phyloP scores from a whole-genome alignment of 371 early-diverging fungal genomes.

The Haplosporangium sp. region DNA sequence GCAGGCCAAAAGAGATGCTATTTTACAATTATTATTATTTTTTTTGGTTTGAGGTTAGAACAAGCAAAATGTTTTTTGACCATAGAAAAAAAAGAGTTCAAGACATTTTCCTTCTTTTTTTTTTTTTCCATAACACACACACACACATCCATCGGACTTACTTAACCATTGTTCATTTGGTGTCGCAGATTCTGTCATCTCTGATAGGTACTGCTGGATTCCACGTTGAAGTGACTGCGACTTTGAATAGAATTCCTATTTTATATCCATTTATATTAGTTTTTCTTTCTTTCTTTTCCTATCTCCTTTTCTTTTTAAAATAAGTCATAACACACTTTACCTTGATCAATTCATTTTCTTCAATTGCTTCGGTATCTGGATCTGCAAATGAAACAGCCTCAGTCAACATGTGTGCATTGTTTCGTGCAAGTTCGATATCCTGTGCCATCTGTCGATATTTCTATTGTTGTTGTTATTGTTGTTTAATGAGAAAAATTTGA shows the following conservation, averaged over 20 bases:
- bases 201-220: constrained; percentile 52
- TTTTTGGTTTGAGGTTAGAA: too few relatives aligned
- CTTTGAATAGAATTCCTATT: constrained; percentile 56
- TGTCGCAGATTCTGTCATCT: constrained; percentile 52
- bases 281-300: too few relatives aligned
- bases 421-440: constrained; percentile 56
- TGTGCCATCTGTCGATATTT: constrained; percentile 55
- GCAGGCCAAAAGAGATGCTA: constrained; percentile 54
- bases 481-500: not conserved
- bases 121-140: not conserved
- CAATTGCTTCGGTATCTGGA: constrained; percentile 56
- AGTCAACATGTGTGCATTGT: constrained; percentile 55
- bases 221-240: constrained; percentile 49
- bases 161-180: constrained; percentile 57
- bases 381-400: constrained; percentile 58
- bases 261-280: too few relatives aligned
- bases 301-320: too few relatives aligned
- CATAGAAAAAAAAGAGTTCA: too few relatives aligned
- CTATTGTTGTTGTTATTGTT: constrained; percentile 9
- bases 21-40: too few relatives aligned
- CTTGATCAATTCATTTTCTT: constrained; percentile 58
- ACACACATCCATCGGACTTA: constrained; percentile 13
- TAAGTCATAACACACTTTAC: constrained; percentile 12
- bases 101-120: not conserved
- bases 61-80: too few relatives aligned